Conservation (phyloP, 345 rosid species). For the Eucalyptus paniculata region DNA sequence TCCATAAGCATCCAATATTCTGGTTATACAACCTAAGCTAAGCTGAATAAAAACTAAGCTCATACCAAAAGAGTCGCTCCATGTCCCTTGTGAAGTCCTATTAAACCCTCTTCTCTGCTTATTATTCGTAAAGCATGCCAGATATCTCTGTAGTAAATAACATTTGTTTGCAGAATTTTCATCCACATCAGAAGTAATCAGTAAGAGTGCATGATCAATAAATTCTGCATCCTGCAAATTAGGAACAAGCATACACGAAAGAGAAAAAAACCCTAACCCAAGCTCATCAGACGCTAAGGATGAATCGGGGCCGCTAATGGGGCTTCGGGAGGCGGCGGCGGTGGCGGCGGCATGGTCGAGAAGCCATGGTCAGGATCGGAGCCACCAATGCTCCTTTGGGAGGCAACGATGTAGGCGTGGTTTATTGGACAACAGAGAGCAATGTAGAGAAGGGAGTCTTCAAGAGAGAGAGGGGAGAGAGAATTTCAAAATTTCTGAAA, state of each 20-base stretch:
- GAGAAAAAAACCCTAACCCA: neutral
- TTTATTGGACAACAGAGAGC: neutral
- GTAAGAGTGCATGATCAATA: neutral
- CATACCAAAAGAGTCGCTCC: constrained; percentile 76
- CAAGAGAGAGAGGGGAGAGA: neutral
- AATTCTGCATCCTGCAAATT: neutral
- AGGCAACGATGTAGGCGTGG: neutral
- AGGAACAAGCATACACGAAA: neutral
- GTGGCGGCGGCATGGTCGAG: too few relatives aligned
- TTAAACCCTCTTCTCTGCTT: constrained; percentile 53
- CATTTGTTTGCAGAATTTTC: constrained; percentile 42
- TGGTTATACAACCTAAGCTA: neutral
- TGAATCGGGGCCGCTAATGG: neutral
- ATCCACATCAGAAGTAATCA: neutral
- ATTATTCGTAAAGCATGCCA: constrained; percentile 65
- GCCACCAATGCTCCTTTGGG: neutral
- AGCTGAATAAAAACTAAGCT: neutral
- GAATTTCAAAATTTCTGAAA: too few relatives aligned
- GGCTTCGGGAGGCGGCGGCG: neutral
- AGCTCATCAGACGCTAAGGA: neutral
- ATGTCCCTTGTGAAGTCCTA: constrained; percentile 74
- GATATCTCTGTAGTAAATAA: constrained; percentile 56
- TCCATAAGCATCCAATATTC: rapidly evolving
- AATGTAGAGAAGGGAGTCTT: neutral
- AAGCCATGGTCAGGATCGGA: neutral